Conservation (phyloP, 2,329 filamentous ascomycete genomes). For the Curvularia verruculosa region DNA sequence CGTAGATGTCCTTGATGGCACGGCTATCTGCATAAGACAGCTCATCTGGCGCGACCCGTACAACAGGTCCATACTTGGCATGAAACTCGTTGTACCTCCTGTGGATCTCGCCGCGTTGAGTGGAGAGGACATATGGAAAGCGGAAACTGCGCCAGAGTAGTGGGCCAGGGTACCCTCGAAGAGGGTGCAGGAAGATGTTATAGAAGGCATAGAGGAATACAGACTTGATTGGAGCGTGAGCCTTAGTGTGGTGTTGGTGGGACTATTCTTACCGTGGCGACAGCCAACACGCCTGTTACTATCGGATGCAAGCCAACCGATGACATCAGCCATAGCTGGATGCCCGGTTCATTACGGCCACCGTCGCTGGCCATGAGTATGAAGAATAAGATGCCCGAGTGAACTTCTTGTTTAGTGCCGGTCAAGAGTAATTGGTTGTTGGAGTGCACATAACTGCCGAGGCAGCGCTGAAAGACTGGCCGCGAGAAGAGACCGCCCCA, state of each 20-base stretch:
- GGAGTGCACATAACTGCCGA: neutral
- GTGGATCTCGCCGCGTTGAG: slow-evolving; percentile 35
- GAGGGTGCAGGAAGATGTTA: slow-evolving; percentile 36
- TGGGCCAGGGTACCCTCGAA: slow-evolving; percentile 38
- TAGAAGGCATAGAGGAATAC: slow-evolving; percentile 28
- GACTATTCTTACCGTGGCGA: slow-evolving; percentile 2
- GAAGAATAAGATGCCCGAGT: neutral
- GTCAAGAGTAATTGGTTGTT: neutral
- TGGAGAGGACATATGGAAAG: slow-evolving; percentile 36
- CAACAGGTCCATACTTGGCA: slow-evolving; percentile 34
- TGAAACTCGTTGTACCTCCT: slow-evolving; percentile 31
- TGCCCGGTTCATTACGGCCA: neutral
- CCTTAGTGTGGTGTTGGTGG: neutral
- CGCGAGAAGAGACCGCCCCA: neutral
- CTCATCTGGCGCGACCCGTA: slow-evolving; percentile 40
- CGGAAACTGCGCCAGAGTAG: slow-evolving; percentile 36
- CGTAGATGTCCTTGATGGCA: slow-evolving; percentile 42
- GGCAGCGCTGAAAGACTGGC: neutral
- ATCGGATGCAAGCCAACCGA: slow-evolving; percentile 2
- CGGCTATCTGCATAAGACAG: slow-evolving; percentile 33
- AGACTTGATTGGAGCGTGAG: neutral
- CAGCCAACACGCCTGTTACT: slow-evolving; percentile 1
- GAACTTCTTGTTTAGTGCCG: neutral
- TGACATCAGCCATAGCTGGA: neutral
- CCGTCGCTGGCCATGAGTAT: neutral